Evolutionary conservation across 805 yeast species (phyloP).

Genomic region (Starmerella scarabaei): DNA sequence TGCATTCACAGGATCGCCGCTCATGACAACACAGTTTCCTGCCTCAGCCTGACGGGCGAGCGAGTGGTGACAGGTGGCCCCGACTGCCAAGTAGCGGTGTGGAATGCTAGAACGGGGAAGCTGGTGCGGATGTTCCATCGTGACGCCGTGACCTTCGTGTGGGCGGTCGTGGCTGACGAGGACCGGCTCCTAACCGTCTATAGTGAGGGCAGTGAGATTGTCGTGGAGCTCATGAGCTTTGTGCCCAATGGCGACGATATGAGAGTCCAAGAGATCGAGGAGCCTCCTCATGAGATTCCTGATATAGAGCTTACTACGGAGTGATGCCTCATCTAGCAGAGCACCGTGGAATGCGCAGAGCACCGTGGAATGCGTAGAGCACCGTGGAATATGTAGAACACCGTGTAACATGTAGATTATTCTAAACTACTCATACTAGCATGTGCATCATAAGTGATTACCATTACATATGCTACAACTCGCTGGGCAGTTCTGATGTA

Average conservation of each 20-base stretch:
- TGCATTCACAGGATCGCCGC: slow-evolving; percentile 55
- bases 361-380: no score
- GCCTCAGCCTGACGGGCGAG: slow-evolving; percentile 30
- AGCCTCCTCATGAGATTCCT: no score
- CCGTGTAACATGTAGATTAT: no score
- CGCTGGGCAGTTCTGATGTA: not conserved
- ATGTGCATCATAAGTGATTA: no score
- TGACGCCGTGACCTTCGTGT: slow-evolving; percentile 27
- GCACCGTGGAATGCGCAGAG: no score
- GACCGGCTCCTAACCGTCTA: slow-evolving; percentile 30
- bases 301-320: no score
- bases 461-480: not conserved
- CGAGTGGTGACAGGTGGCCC: slow-evolving; percentile 33
- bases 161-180: slow-evolving; percentile 32
- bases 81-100: slow-evolving; percentile 32
- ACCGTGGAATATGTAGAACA: no score
- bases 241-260: slow-evolving; percentile 10
- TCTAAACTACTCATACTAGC: no score
- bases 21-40: slow-evolving; percentile 33
- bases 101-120: slow-evolving; percentile 31
- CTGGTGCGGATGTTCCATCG: slow-evolving; percentile 28
- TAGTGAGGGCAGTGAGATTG: slow-evolving; percentile 16
- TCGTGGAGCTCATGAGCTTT: slow-evolving; percentile 30
- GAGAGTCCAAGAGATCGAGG: no score
- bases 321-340: no score